Evolutionary conservation across 2,329 filamentous ascomycete species (phyloP), one percentile per base, ranked within the genome.

Genomic region (Myriangium duriaei): DNA sequence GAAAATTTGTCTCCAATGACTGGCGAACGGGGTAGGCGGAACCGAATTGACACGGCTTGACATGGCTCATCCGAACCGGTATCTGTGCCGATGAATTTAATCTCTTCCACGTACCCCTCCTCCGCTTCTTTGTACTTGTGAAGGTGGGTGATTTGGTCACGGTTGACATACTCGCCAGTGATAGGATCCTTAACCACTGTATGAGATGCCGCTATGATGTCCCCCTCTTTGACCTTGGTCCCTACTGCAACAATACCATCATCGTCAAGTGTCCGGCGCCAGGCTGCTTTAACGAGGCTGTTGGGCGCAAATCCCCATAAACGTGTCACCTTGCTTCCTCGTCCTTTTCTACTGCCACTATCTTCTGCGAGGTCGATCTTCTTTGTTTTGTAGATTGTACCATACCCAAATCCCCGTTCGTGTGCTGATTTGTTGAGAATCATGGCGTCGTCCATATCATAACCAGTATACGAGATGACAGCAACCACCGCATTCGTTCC

Each of bases 371-470:
- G 71, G 24, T 81, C 76, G 54, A 91, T 78, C 54, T 92, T 82
- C 64, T 96, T 94, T 6, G 86, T 93, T 67, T 98, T 98, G 71
- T 95, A 98, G 51, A 98, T 86, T 4, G 87, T 92, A 39, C 91
- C 91, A 53, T 96, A 78, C 26, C 86, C 88, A 53, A 98, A 96
- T 11, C 91, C 91, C 49, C 91, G 78, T 61, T 98, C 91, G 59
- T 95, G 85, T 2, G 88, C 79, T 13, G 86, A 94, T 60, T 96
- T 96, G 69, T 96, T 96, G 56, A 98, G 70, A 56, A 98, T 96
- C 88, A 96, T 96, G 57, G 91, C 91, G 64, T 98, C 91, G 69
- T 98, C 91, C 91, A 98, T 98, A 70, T 98, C 91, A 63, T 96
- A 98, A 36, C 88, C 91, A 2, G 88, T 96, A 60, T 98, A 98